Conservation (phyloP, 177 flowering plant species). For the Vitis hybrid region DNA sequence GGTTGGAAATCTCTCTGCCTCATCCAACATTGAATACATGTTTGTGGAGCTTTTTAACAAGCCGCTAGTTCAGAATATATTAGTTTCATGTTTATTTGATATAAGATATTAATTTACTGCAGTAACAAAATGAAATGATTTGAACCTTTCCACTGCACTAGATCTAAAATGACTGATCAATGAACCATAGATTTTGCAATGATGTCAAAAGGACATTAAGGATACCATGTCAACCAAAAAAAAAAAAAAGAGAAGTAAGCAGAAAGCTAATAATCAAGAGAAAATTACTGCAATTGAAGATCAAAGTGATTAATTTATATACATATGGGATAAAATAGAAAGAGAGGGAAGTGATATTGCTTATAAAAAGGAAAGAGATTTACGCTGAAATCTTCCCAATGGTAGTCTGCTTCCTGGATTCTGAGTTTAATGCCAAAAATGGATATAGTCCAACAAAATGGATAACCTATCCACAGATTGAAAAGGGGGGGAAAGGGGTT, state of each 20-base stretch:
- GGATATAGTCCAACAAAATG: conserved; percentile 78
- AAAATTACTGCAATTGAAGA: neutral
- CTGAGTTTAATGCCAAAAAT: conserved; percentile 60
- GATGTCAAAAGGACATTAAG: no score
- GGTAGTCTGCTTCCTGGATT: conserved; percentile 48
- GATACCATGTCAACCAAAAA: neutral
- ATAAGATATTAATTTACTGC: no score
- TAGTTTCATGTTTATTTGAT: no score
- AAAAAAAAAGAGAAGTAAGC: neutral
- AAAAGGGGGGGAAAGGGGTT: conserved; percentile 14
- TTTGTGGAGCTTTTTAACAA: no score
- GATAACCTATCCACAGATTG: conserved; percentile 43
- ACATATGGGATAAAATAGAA: neutral
- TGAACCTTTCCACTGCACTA: no score
- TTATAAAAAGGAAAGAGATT: conserved; percentile 19
- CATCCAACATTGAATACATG: no score
- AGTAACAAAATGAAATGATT: no score
- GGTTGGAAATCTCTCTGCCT: no score
- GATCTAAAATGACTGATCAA: no score
- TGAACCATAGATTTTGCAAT: no score
- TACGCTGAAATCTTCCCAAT: conserved; percentile 71
- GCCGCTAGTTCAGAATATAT: no score
- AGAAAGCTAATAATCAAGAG: neutral
- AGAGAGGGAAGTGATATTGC: conserved; percentile 8
- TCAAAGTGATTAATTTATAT: neutral